phyloP scores from a whole-genome alignment of 768 basidiomycete genomes.

The Trametopsis cervina region DNA sequence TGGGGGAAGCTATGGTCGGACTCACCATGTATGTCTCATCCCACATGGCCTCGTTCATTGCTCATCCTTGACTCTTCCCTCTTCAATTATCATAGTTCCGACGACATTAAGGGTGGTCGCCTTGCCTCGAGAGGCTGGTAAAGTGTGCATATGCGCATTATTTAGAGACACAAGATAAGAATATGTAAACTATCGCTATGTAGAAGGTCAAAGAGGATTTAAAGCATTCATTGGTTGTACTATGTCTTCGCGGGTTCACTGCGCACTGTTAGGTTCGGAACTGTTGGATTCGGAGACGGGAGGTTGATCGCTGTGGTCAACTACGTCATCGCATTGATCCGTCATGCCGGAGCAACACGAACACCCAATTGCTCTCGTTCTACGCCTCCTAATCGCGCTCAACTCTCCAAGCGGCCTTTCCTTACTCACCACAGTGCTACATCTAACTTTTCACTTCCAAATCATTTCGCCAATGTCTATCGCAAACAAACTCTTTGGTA shows the following conservation, averaged over 20 bases:
- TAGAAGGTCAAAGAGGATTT: background rate
- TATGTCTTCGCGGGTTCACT: too few relatives aligned
- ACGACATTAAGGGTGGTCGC: slow-evolving; percentile 63
- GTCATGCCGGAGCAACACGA: background rate
- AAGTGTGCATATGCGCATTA: slow-evolving; percentile 7
- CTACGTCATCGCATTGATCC: background rate
- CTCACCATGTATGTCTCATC: slow-evolving; percentile 66
- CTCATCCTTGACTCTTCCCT: background rate
- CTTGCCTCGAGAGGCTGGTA: slow-evolving; percentile 66
- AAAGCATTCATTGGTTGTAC: too few relatives aligned
- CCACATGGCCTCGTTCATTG: background rate
- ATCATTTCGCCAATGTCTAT: slow-evolving; percentile 15
- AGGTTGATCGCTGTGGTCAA: too few relatives aligned
- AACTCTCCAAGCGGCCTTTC: too few relatives aligned
- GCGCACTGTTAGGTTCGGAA: too few relatives aligned
- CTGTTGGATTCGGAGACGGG: too few relatives aligned
- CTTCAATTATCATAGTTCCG: slow-evolving; percentile 39
- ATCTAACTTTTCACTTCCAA: too few relatives aligned
- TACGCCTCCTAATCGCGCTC: too few relatives aligned
- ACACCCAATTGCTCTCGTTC: background rate
- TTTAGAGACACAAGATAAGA: background rate
- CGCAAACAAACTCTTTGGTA: slow-evolving; percentile 18
- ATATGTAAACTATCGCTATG: background rate
- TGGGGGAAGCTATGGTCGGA: slow-evolving; percentile 93
- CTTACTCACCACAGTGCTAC: too few relatives aligned